Evolutionary conservation across 2,329 filamentous ascomycete genomes (phyloP), one percentile per base, ranked within the genome.

Genomic region (Oidium heveae): DNA sequence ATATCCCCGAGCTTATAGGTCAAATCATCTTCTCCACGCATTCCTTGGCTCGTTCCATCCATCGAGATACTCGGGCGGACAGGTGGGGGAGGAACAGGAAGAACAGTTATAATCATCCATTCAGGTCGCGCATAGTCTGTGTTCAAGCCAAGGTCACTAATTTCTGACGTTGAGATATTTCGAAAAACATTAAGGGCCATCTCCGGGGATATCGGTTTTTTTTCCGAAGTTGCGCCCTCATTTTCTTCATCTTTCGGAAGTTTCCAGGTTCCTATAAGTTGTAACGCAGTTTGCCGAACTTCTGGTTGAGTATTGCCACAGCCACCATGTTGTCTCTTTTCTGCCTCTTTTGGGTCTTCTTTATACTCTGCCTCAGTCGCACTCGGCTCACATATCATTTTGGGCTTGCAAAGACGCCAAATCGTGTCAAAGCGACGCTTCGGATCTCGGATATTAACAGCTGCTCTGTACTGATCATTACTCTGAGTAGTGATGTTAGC

Each of bases 1-100:
- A 99, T 95, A 69, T 99, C 91, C 63, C 88, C 88, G 34, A 99
- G 74, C 71, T 99, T 99, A 76, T 95, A 98, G 0, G 91, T 99
- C 75, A 99, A 76, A 74, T 99, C 93, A 67, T 99, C 91, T 70
- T 99, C 91, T 66, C 91, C 91, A 59, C 91, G 84, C 73, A 89
- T 81, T 59, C 91, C 91, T 60, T 86, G 85, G 54, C 86, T 84
- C 46, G 86, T 94, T 54, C 91, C 88, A 64, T 96, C 93, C 71
- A 96, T 89, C 22, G 89, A 93, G 62, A 98, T 94, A 74, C 87
- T 95, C 5, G 91, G 91, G 55, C 91, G 84, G 39, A 99, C 93
- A 2, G 91, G 88, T 51, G 91, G 91, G 2, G 91, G 91, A 0
- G 91, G 91, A 0, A 98, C 93, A 5, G 91, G 88, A 50, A 99